Percentiles rank a stretch among this genome's conserved stretches.
Conservation (phyloP, 345 rosid genomes). For the Gossypium thurberi region DNA sequence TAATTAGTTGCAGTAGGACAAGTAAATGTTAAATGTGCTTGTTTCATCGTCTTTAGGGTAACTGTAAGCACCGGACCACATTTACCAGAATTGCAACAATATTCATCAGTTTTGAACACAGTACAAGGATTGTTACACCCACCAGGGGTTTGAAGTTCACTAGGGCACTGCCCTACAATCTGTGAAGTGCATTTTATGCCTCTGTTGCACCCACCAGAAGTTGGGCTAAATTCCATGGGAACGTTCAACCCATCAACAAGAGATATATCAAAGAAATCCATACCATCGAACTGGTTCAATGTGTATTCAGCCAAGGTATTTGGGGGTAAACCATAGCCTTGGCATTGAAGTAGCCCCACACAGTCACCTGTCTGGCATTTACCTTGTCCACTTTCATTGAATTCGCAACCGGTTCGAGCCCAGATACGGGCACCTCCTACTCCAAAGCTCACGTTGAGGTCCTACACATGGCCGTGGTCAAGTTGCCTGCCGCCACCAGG, state of each 20-base stretch:
- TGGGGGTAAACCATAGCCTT: slow-evolving; percentile 22
- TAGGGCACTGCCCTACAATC: slow-evolving; percentile 35
- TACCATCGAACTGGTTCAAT: slow-evolving; percentile 9
- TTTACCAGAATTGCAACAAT: slow-evolving; percentile 37
- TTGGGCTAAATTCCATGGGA: slow-evolving; percentile 31
- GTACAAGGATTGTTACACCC: slow-evolving; percentile 44
- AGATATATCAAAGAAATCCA: slow-evolving; percentile 33
- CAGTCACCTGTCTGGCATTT: slow-evolving; percentile 8
- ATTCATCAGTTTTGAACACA: slow-evolving; percentile 29
- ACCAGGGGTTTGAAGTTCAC: slow-evolving; percentile 26
- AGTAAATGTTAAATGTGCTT: slow-evolving; percentile 21
- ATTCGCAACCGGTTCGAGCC: slow-evolving; percentile 24
- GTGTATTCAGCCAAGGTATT: slow-evolving; percentile 30
- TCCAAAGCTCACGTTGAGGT: slow-evolving; percentile 14
- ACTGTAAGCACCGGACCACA: slow-evolving; percentile 50
- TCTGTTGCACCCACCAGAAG: slow-evolving; percentile 14
- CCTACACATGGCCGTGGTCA: slow-evolving; percentile 15
- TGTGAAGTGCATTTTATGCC: slow-evolving; percentile 29
- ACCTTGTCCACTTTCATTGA: background rate
- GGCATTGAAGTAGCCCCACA: slow-evolving; percentile 21
- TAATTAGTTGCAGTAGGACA: slow-evolving; percentile 30
- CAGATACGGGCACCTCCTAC: slow-evolving; percentile 17
- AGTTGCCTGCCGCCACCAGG: slow-evolving; percentile 28
- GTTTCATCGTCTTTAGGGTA: slow-evolving; percentile 46
- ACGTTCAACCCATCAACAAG: slow-evolving; percentile 34